Conservation (phyloP, 129 eudicot species). For the Artemisia tridentata region DNA sequence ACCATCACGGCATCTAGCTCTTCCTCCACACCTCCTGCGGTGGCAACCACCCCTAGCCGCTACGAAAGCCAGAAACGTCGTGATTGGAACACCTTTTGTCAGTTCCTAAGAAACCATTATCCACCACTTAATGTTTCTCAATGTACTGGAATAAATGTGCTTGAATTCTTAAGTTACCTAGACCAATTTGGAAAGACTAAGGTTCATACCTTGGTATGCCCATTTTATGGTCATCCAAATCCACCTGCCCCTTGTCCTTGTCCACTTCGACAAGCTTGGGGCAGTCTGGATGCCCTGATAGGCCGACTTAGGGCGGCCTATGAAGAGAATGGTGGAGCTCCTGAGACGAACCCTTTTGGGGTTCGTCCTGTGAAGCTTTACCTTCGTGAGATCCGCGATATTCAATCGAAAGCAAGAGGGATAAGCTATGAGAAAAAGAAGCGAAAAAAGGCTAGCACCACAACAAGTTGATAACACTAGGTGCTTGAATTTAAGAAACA, state of each 20-base stretch:
- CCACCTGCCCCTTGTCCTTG: constrained; percentile 90
- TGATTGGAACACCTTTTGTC: constrained; percentile 90
- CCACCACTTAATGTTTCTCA: constrained; percentile 68
- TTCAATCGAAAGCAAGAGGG: constrained; percentile 90
- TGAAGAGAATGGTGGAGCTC: constrained; percentile 78
- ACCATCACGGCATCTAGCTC: constrained; percentile 24
- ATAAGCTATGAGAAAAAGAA: constrained; percentile 80
- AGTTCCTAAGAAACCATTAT: constrained; percentile 70
- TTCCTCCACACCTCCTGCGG: constrained; percentile 27
- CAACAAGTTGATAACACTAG: constrained; percentile 22
- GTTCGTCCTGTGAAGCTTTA: constrained; percentile 74
- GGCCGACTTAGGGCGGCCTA: constrained; percentile 84
- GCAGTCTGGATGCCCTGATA: constrained; percentile 76
- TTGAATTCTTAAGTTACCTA: constrained; percentile 71
- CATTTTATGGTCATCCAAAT: constrained; percentile 71
- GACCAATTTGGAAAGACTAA: constrained; percentile 93
- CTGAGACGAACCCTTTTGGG: constrained; percentile 75
- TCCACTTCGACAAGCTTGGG: constrained; percentile 93
- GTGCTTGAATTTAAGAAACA: constrained; percentile 11
- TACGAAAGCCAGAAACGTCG: constrained; percentile 88
- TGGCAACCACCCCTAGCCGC: constrained; percentile 48
- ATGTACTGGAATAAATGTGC: constrained; percentile 79
- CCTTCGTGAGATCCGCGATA: constrained; percentile 77
- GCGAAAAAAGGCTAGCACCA: constrained; percentile 44
- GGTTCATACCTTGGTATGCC: constrained; percentile 71